These are phyloP conservation scores for Cinnamomum micranthum DNA, from an alignment of 164 flowering plant species.

Conservation along the genomic window DNA sequence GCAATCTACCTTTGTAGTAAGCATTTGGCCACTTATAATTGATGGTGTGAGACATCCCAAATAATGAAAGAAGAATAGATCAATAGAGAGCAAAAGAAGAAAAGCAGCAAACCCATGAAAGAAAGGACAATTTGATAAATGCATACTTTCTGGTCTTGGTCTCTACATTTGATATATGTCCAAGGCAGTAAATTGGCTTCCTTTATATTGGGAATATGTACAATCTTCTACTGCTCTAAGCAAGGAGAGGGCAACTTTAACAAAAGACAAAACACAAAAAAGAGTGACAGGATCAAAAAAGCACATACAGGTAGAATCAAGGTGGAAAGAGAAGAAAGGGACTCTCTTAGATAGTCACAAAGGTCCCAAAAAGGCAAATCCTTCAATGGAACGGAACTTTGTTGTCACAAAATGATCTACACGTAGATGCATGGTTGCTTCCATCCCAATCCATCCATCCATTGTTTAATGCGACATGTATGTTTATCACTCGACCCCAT, in stretches of 20 bases:
- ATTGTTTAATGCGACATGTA: no score
- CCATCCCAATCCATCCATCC: not conserved
- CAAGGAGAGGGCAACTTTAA: no score
- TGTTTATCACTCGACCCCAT: no score
- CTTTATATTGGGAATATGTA: not conserved
- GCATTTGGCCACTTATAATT: no score
- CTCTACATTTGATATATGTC: no score
- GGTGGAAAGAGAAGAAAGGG: not conserved
- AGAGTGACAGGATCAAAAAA: not conserved
- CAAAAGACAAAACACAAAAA: not conserved
- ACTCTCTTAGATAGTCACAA: not conserved
- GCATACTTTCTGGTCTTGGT: no score
- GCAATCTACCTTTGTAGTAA: no score
- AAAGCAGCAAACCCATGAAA: no score
- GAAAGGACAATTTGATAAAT: no score
- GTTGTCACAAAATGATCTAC: not conserved
- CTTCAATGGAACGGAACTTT: not conserved
- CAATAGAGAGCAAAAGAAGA: no score
- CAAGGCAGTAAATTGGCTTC: not conserved
- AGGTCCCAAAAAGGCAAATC: not conserved
- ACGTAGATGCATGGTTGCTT: not conserved
- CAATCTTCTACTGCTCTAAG: not conserved
- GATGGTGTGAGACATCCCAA: no score
- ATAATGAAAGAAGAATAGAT: no score
- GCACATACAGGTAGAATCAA: not conserved